Evolutionary conservation across 805 yeast genomes (phyloP).

Genomic region (Candida wancherniae): DNA sequence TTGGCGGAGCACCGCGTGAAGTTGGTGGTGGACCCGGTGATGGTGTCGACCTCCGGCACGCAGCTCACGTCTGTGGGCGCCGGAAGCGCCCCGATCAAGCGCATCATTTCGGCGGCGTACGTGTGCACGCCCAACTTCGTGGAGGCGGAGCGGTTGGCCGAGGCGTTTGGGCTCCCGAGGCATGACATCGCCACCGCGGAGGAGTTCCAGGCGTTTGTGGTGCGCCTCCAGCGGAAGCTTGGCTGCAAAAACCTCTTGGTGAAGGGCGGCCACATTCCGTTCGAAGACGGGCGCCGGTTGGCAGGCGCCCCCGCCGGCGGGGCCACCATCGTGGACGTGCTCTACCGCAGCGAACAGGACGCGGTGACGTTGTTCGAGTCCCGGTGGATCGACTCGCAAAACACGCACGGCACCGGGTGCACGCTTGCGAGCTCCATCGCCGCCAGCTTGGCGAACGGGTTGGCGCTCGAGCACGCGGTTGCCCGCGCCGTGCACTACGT

Average conservation of each 20-base stretch:
- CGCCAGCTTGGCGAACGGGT: constrained; percentile 61
- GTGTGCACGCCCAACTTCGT: constrained; percentile 71
- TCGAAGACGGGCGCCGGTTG: constrained; percentile 24
- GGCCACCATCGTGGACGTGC: constrained; percentile 43
- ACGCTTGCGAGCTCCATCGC: constrained; percentile 79
- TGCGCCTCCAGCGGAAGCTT: constrained; percentile 20
- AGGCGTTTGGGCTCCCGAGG: constrained; percentile 18
- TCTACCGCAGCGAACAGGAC: constrained; percentile 41
- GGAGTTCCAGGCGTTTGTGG: constrained; percentile 26
- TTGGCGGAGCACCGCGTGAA: constrained; percentile 23
- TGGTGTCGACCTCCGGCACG: constrained; percentile 78
- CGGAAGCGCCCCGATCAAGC: constrained; percentile 38
- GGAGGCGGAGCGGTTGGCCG: constrained; percentile 52
- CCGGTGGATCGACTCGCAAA: constrained; percentile 39
- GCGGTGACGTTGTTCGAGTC: constrained; percentile 44
- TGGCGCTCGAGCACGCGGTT: constrained; percentile 44
- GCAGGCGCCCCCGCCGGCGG: too few relatives aligned
- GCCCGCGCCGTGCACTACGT: constrained; percentile 58
- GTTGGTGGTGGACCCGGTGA: constrained; percentile 76
- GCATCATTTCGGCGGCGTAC: constrained; percentile 48
- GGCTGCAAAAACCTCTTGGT: constrained; percentile 54
- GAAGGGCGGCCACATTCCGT: constrained; percentile 78
- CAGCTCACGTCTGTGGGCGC: constrained; percentile 46
- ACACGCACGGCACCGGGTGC: constrained; percentile 90
- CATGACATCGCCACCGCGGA: constrained; percentile 25